Base-by-base conservation (phyloP, 768 basidiomycete genomes). In the Boletus rufocinnamomeus region DNA sequence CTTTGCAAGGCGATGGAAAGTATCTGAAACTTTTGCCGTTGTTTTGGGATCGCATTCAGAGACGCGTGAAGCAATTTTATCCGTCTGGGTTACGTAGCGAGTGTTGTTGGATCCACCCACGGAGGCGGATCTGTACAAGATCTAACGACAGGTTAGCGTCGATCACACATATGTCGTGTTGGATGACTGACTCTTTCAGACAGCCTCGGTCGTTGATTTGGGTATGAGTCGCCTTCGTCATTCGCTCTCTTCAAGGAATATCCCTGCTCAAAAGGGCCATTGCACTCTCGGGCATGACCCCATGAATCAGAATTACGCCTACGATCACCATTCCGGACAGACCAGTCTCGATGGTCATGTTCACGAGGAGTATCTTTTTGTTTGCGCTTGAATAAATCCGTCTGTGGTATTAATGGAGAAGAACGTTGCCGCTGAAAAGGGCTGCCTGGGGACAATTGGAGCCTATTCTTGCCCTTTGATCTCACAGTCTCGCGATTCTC, bases 1-100 rank as follows among this genome's bases (percentile, higher is more conserved):
- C 65, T 65, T 71, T 64, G 79, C 77, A 34, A 82, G 73, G 45
- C 73, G 70, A 56, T 72, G 71, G 62, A 82, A 81, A 35, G 78
- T 66, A 34, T 69, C 67, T 49, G 66, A 61, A 30, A 59, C 52
- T 14, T 54, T 68, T 17, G 50, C 21, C 28, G 47, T 59, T 21
- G 58, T n/a, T 56, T 54, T 62, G 17, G 27, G 16, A 35, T 50
- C 47, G 28, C 51, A 50, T 45, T 54, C 59, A 35, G 59, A 41
- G 10, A 53, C 19, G 9, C 17, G 35, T 32, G 56, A 34, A 35
- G 47, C 6, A 45, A 28, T 37, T 43, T 57, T 63, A 23, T 66
- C 57, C 25, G 56, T 30, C 50, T 59, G 59, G 11, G 50, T n/a
- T 32, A 50, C 21, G 11, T 57, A 52, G 10, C 47, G 56, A 48